These are phyloP conservation scores for Neonothopanus nambi DNA, from an alignment of 1,284 basidiomycete genomes.

Conservation along the genomic window DNA sequence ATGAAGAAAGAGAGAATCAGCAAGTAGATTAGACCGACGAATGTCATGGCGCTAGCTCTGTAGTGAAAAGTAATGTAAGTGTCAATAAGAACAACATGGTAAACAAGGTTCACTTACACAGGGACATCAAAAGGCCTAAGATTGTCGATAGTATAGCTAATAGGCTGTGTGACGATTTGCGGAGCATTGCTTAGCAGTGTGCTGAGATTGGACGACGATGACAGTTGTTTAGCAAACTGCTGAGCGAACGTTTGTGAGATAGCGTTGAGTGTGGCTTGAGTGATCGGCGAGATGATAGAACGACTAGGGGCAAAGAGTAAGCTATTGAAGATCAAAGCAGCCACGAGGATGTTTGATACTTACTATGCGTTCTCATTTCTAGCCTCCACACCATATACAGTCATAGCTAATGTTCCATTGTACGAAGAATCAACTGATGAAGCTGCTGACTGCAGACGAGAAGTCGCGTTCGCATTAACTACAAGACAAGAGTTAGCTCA, in stretches of 20 bases:
- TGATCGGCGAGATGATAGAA: constrained; percentile 32
- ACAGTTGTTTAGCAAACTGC: constrained; percentile 36
- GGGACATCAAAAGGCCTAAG: constrained; percentile 68
- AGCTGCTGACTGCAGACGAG: constrained; percentile 31
- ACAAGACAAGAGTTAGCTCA: background rate
- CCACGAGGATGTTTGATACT: too few species aligned
- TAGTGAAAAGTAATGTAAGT: constrained; percentile 1
- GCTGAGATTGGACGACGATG: constrained; percentile 21
- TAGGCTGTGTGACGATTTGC: constrained; percentile 50
- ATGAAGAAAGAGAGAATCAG: constrained; percentile 52
- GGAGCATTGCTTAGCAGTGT: constrained; percentile 58
- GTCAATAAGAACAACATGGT: background rate
- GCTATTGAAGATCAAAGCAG: background rate
- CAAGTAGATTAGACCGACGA: constrained; percentile 78
- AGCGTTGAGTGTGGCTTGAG: constrained; percentile 25
- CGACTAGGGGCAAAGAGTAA: constrained; percentile 26
- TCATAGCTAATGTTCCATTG: constrained; percentile 36
- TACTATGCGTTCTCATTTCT: constrained; percentile 52
- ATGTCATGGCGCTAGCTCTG: constrained; percentile 66
- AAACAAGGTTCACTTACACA: constrained; percentile 38
- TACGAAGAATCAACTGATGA: constrained; percentile 30
- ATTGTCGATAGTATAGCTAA: constrained; percentile 56
- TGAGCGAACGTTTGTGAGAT: constrained; percentile 36
- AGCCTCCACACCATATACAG: constrained; percentile 32
- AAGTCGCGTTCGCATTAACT: constrained; percentile 22